phyloP scores from a whole-genome alignment of 2,329 filamentous ascomycete genomes.

The Phyllosticta paracitricarpa region DNA sequence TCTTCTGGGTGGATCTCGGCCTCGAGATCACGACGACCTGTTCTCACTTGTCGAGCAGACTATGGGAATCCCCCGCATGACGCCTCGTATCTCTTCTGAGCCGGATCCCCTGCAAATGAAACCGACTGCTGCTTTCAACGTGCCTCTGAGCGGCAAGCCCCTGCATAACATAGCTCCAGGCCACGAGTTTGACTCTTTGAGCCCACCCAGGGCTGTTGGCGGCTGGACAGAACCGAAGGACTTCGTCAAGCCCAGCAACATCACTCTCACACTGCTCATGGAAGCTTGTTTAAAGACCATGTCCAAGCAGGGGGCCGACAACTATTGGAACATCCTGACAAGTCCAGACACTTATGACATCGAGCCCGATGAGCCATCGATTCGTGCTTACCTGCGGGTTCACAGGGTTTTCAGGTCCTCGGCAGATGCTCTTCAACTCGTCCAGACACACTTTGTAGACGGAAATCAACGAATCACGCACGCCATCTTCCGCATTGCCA shows the following conservation, averaged over 20 bases:
- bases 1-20: constrained; percentile 53
- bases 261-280: constrained; percentile 59
- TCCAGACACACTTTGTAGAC: constrained; percentile 39
- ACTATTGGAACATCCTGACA: constrained; percentile 72
- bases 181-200: constrained; percentile 2
- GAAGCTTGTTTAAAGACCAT: constrained; percentile 52
- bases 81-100: constrained; percentile 27
- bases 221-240: constrained; percentile 15
- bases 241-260: constrained; percentile 41
- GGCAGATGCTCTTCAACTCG: constrained; percentile 46
- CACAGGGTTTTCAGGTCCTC: constrained; percentile 59
- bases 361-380: constrained; percentile 62
- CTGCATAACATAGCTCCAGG: not conserved
- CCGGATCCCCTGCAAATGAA: constrained; percentile 7
- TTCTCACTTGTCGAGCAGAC: constrained; percentile 71
- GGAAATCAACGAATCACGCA: constrained; percentile 20
- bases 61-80: constrained; percentile 59
- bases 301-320: constrained; percentile 51
- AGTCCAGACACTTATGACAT: constrained; percentile 44
- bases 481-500: constrained; percentile 57
- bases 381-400: constrained; percentile 56
- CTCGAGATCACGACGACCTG: constrained; percentile 59
- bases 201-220: not conserved
- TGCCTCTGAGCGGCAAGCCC: constrained; percentile 15
- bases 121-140: not conserved